Evolutionary conservation across 2,329 filamentous ascomycete genomes (phyloP).

Genomic region (Podosphaera leucotricha): DNA sequence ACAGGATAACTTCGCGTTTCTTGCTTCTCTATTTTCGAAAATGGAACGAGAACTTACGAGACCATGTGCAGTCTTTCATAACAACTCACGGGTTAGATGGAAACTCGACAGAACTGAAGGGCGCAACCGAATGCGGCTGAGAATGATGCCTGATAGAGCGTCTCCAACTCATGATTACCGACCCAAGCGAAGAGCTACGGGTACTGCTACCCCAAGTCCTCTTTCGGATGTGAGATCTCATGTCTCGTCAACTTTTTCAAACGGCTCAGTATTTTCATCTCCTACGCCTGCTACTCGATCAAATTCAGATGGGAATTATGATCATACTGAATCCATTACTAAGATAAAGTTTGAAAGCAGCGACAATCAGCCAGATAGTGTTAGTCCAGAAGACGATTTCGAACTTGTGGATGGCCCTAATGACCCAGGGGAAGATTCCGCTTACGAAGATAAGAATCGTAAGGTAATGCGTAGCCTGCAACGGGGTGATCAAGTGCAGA

Average conservation of each 20-base stretch:
- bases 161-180: conserved; percentile 51
- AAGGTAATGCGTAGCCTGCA: conserved; percentile 92
- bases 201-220: conserved; percentile 17
- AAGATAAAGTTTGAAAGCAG: conserved; percentile 4
- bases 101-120: conserved; percentile 90
- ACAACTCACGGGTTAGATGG: conserved; percentile 47
- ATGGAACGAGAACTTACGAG: conserved; percentile 58
- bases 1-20: conserved; percentile 65
- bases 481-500: conserved; percentile 74
- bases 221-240: conserved; percentile 14
- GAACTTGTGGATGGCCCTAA: conserved; percentile 89
- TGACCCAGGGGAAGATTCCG: conserved; percentile 55
- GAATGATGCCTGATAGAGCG: conserved; percentile 57
- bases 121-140: conserved; percentile 77
- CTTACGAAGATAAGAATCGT: conserved; percentile 90
- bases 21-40: conserved; percentile 50
- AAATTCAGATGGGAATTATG: conserved; percentile 4
- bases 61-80: conserved; percentile 59
- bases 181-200: conserved; percentile 48
- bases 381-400: conserved; percentile 55
- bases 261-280: conserved; percentile 3
- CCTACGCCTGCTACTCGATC: conserved; percentile 2
- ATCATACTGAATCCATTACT: conserved; percentile 3
- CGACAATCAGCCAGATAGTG: conserved; percentile 8
- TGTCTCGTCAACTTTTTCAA: conserved; percentile 2